phyloP scores from a whole-genome alignment of 2,329 filamentous ascomycete species.

The Calonectria ilicicola region DNA sequence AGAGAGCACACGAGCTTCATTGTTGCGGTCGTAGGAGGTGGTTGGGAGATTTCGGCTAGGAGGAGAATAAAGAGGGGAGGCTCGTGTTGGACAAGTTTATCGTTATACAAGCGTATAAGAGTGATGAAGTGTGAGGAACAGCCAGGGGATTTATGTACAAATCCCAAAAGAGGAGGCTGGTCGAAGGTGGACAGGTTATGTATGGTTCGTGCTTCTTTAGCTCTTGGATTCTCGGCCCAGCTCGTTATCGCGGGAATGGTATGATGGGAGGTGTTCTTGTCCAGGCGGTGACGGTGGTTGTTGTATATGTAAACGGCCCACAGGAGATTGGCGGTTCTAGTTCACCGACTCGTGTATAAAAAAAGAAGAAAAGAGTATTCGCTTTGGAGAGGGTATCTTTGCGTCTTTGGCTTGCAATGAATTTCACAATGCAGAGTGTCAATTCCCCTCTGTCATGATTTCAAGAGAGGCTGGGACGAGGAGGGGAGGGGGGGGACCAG shows the following conservation, averaged over 20 bases:
- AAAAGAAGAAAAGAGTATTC: too few relatives aligned
- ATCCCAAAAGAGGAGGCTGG: not conserved
- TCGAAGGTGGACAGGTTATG: not conserved
- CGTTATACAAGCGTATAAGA: too few relatives aligned
- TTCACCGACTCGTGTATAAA: not conserved
- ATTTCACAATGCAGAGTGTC: not conserved
- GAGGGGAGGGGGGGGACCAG: not conserved
- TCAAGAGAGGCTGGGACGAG: not conserved
- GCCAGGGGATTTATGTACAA: not conserved
- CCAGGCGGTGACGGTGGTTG: not conserved
- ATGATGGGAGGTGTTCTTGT: not conserved
- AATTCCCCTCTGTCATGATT: not conserved
- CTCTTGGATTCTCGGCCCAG: not conserved
- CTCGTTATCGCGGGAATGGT: not conserved
- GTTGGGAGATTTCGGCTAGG: not conserved
- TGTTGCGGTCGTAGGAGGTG: not conserved
- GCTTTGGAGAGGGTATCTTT: not conserved
- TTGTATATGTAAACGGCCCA: not conserved
- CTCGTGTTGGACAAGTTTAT: not conserved
- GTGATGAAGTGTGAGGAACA: not conserved
- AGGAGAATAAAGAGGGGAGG: not conserved
- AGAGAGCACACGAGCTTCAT: conserved; percentile 41
- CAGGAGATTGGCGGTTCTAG: not conserved
- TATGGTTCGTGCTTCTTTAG: not conserved
- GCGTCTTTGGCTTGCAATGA: not conserved